A percentile compares a stretch with the other conserved stretches of the same genome.
phyloP scores from a whole-genome alignment of 2,329 filamentous ascomycete species.

The Diaporthe batatas region DNA sequence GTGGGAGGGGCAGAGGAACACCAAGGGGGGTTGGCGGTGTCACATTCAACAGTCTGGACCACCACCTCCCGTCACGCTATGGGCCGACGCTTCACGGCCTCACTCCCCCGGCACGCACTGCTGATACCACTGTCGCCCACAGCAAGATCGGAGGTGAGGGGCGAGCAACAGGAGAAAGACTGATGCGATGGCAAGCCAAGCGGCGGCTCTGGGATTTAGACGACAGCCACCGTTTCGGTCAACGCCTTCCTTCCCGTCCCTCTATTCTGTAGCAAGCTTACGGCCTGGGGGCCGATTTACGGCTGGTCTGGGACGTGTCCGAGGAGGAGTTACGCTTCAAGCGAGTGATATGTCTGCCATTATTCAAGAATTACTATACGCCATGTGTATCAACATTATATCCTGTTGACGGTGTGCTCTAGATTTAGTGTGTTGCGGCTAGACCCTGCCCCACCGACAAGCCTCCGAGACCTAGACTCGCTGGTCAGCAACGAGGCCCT shows the following conservation, averaged over 20 bases:
- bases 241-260: neutral
- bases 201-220: neutral
- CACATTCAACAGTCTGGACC: neutral
- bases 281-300: neutral
- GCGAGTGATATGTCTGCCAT: neutral
- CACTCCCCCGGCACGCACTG: neutral
- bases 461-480: constrained; percentile 23
- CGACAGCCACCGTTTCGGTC: neutral
- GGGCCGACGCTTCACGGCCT: neutral
- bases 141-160: neutral
- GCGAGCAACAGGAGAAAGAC: neutral
- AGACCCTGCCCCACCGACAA: no score
- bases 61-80: neutral
- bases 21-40: neutral
- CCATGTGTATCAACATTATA: constrained; percentile 9
- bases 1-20: neutral
- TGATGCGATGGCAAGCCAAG: neutral
- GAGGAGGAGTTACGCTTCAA: neutral
- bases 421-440: neutral
- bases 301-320: neutral
- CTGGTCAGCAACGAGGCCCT: constrained; percentile 47
- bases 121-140: neutral
- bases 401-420: neutral
- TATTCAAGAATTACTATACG: neutral
- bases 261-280: neutral